These are phyloP conservation scores for Thielaviopsis euricoi DNA, from an alignment of 2,329 filamentous ascomycete species.

Conservation along the genomic window DNA sequence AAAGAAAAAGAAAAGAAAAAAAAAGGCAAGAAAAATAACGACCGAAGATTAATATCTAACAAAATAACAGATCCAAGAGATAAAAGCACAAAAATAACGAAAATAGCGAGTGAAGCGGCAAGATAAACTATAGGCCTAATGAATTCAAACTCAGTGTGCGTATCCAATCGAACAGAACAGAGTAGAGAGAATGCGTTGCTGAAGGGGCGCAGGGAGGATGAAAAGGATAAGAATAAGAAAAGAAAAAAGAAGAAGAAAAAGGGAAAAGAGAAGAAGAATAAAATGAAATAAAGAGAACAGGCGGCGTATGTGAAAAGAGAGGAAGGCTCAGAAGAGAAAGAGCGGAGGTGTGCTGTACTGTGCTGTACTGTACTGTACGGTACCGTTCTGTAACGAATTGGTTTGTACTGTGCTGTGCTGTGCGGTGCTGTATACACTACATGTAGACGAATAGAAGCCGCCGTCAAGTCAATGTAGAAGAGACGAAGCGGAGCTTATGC, in stretches of 20 bases:
- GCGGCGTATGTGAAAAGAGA: too few relatives aligned
- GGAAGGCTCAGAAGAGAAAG: not conserved
- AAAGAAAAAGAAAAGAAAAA: not conserved
- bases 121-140: not conserved
- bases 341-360: not conserved
- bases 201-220: not conserved
- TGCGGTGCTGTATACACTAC: too few relatives aligned
- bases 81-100: not conserved
- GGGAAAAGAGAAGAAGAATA: not conserved
- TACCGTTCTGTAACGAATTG: too few relatives aligned
- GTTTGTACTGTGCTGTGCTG: too few relatives aligned
- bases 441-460: too few relatives aligned
- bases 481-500: not conserved
- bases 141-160: not conserved
- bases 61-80: not conserved
- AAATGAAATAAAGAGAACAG: not conserved
- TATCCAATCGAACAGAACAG: not conserved
- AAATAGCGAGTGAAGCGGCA: not conserved
- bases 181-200: too few relatives aligned
- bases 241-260: not conserved
- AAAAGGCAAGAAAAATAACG: not conserved
- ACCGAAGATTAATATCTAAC: not conserved
- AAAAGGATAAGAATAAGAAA: not conserved
- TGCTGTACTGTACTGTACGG: too few relatives aligned
- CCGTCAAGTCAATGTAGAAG: not conserved